Conservation (phyloP, 805 yeast species). For the Lipomyces yamanashiensis region DNA sequence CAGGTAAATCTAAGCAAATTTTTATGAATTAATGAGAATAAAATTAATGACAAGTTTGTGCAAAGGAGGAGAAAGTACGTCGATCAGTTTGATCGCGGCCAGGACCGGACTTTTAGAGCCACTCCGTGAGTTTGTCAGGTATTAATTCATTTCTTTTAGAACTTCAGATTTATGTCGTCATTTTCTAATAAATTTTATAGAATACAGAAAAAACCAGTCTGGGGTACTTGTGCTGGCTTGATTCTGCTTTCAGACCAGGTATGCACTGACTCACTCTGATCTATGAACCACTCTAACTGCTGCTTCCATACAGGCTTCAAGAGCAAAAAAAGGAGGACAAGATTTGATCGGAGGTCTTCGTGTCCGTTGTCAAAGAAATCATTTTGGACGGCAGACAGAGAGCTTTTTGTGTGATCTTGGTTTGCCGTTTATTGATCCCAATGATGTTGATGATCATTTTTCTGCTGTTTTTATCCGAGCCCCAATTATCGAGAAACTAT, state of each 20-base stretch:
- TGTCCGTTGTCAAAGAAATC: slow-evolving; percentile 69
- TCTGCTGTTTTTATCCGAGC: slow-evolving; percentile 71
- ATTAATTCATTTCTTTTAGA: background rate
- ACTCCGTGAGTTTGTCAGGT: slow-evolving; percentile 55
- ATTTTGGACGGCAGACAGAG: slow-evolving; percentile 77
- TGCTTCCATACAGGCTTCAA: slow-evolving; percentile 51
- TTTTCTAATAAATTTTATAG: slow-evolving; percentile 3
- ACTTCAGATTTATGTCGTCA: background rate
- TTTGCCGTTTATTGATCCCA: slow-evolving; percentile 39
- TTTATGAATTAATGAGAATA: background rate
- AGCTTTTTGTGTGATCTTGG: slow-evolving; percentile 53
- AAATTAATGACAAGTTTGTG: background rate
- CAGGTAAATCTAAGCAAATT: slow-evolving; percentile 49
- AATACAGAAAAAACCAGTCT: slow-evolving; percentile 55
- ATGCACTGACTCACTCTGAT: background rate
- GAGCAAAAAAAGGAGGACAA: slow-evolving; percentile 54
- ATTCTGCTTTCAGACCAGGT: slow-evolving; percentile 61
- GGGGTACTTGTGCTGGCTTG: slow-evolving; percentile 91
- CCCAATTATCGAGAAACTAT: slow-evolving; percentile 59
- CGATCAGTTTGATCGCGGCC: slow-evolving; percentile 73
- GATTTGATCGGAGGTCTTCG: slow-evolving; percentile 66
- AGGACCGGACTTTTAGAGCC: slow-evolving; percentile 63
- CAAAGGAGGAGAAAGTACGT: slow-evolving; percentile 64
- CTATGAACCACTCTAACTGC: background rate
- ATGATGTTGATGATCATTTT: slow-evolving; percentile 41